Conservation (phyloP, 208 protist species). For the Leishmania aethiopica region DNA sequence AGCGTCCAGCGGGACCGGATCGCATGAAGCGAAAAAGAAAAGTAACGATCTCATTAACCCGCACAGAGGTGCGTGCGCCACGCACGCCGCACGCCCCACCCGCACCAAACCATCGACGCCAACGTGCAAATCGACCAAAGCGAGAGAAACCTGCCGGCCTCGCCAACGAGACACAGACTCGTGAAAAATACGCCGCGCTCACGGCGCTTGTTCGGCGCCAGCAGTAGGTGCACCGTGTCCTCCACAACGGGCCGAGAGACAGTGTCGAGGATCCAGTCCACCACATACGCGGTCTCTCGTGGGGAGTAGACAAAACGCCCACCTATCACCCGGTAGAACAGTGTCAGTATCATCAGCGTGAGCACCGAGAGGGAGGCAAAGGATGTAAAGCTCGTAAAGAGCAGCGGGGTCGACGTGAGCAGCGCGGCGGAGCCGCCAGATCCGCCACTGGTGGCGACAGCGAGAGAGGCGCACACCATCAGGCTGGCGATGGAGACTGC, state of each 20-base stretch:
- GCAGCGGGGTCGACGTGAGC: not conserved
- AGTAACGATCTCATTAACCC: not conserved
- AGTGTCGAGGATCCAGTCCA: slow-evolving; percentile 40
- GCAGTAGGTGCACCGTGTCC: slow-evolving; percentile 9
- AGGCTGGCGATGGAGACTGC: slow-evolving; percentile 6
- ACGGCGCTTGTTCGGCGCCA: slow-evolving; percentile 11
- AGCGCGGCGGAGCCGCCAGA: not conserved
- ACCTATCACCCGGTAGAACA: slow-evolving; percentile 31
- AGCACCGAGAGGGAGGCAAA: slow-evolving; percentile 25
- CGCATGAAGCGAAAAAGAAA: not conserved
- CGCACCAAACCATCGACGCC: slow-evolving; percentile 16
- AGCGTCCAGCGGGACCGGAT: not conserved
- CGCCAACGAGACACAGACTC: slow-evolving; percentile 17
- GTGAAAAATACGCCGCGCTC: slow-evolving; percentile 27
- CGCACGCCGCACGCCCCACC: slow-evolving; percentile 5
- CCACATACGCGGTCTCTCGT: slow-evolving; percentile 16
- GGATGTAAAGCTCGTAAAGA: slow-evolving; percentile 37
- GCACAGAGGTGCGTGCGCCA: not conserved
- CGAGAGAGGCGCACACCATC: slow-evolving; percentile 32
- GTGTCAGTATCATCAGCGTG: slow-evolving; percentile 32
- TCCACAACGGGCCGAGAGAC: slow-evolving; percentile 20
- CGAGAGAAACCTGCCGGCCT: slow-evolving; percentile 35
- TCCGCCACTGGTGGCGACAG: slow-evolving; percentile 10
- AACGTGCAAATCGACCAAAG: slow-evolving; percentile 31
- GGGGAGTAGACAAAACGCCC: slow-evolving; percentile 27